Conservation (phyloP, 768 basidiomycete species). For the Leccinum broughii region DNA sequence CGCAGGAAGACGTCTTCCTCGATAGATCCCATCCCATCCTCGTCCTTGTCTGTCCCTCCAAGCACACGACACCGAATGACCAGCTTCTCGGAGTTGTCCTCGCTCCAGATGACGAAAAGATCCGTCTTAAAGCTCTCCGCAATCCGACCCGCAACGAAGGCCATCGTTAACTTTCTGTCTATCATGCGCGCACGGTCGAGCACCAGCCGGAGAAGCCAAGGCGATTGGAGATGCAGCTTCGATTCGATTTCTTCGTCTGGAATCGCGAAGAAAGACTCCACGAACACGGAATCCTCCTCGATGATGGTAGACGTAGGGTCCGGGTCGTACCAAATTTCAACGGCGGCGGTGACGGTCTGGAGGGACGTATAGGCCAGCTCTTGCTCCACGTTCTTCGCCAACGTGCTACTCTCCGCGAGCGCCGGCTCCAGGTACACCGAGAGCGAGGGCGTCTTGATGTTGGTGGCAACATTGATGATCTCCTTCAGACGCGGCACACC, state of each 20-base stretch:
- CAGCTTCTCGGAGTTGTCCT: constrained; percentile 97
- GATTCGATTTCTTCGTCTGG: constrained; percentile 95
- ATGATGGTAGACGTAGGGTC: constrained; percentile 90
- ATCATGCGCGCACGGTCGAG: constrained; percentile 98
- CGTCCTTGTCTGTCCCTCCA: constrained; percentile 82
- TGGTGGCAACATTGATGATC: constrained; percentile 98
- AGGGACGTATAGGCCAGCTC: constrained; percentile 93
- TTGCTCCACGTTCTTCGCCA: constrained; percentile 89
- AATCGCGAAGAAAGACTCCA: constrained; percentile 99
- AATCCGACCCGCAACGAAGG: constrained; percentile 90
- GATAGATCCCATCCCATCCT: constrained; percentile 68
- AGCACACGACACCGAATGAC: constrained; percentile 95
- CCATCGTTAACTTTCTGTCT: constrained; percentile 94
- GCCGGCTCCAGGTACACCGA: constrained; percentile 83
- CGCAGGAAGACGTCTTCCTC: constrained; percentile 97
- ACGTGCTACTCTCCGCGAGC: constrained; percentile 55
- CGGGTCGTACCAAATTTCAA: constrained; percentile 98
- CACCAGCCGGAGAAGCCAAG: constrained; percentile 96
- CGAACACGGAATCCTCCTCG: constrained; percentile 93
- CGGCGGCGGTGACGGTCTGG: constrained; percentile 89
- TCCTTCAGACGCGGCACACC: constrained; percentile 99
- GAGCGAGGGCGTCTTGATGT: constrained; percentile 98
- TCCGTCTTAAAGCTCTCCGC: constrained; percentile 94
- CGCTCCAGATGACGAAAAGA: constrained; percentile 97
- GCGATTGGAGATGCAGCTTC: constrained; percentile 89